These are phyloP conservation scores for Aureobasidium namibiae DNA, from an alignment of 2,329 filamentous ascomycete genomes.

Conservation along the genomic window DNA sequence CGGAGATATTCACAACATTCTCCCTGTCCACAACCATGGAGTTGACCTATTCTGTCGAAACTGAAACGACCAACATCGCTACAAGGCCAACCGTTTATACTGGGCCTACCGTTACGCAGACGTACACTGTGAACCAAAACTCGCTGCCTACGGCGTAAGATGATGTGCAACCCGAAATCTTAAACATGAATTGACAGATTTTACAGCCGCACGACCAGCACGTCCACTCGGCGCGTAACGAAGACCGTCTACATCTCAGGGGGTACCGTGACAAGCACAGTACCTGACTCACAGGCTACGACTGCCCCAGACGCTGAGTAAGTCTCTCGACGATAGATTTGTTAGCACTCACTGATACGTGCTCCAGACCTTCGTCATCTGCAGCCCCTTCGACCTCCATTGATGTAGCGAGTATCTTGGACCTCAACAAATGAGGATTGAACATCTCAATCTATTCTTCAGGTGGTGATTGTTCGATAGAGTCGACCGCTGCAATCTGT, in stretches of 20 bases:
- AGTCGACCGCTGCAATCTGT: background rate
- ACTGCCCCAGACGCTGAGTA: background rate
- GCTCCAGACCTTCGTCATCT: background rate
- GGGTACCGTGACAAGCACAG: background rate
- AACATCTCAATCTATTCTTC: background rate
- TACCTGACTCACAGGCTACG: background rate
- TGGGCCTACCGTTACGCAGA: constrained; percentile 23
- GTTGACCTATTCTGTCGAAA: constrained; percentile 29
- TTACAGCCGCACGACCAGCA: constrained; percentile 4
- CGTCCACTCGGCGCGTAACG: constrained; percentile 12
- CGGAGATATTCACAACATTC: constrained; percentile 30
- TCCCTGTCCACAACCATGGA: constrained; percentile 32
- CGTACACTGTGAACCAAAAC: constrained; percentile 20
- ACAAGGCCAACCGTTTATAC: constrained; percentile 16
- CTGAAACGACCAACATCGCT: constrained; percentile 26
- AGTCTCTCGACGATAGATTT: background rate
- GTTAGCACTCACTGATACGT: background rate
- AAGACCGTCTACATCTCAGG: constrained; percentile 11
- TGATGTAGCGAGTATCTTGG: constrained; percentile 4
- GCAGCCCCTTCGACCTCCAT: background rate
- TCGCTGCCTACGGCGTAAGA: constrained; percentile 21
- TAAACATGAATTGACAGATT: background rate
- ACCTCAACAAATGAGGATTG: background rate
- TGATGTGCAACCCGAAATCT: background rate
- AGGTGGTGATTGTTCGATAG: background rate